phyloP scores from a whole-genome alignment of 2,329 filamentous ascomycete genomes.

The Aspergillus latus region DNA sequence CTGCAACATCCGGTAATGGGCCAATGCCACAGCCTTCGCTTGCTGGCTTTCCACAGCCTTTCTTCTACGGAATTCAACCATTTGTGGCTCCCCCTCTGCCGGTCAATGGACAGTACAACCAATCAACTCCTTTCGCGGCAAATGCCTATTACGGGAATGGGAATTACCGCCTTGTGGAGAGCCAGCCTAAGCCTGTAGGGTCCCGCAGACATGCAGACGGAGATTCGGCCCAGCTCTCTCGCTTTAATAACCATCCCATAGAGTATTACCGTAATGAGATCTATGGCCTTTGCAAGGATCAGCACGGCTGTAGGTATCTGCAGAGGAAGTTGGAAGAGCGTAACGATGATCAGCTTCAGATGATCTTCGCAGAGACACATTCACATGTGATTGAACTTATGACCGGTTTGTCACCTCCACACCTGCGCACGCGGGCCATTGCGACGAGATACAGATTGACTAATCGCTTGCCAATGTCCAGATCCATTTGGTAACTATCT shows the following conservation, averaged over 20 bases:
- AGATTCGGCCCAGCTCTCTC: conserved; percentile 62
- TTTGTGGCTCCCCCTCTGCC: conserved; percentile 54
- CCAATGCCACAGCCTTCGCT: conserved; percentile 32
- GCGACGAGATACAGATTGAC: background rate
- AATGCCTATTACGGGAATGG: conserved; percentile 50
- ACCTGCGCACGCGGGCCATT: background rate
- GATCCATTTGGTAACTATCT: conserved; percentile 99
- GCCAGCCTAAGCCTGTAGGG: conserved; percentile 72
- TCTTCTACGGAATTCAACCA: conserved; percentile 53
- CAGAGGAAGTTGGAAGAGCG: conserved; percentile 97
- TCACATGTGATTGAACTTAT: conserved; percentile 94
- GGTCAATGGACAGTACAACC: conserved; percentile 50
- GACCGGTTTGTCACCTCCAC: conserved; percentile 59
- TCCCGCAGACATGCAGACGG: conserved; percentile 53
- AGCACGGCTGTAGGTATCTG: conserved; percentile 93
- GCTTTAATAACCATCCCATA: conserved; percentile 79
- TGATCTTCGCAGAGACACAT: conserved; percentile 93
- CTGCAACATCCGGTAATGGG: conserved; percentile 30
- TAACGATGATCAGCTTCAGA: conserved; percentile 76
- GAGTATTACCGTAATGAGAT: conserved; percentile 81
- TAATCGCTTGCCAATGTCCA: conserved; percentile 29
- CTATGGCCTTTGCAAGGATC: conserved; percentile 91
- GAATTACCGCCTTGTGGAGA: conserved; percentile 63
- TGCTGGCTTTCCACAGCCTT: conserved; percentile 43
- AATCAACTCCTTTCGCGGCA: conserved; percentile 56